A percentile compares a stretch with the other conserved stretches of the same genome.
These are phyloP conservation scores for Hysterangium stoloniferum DNA, from an alignment of 768 basidiomycete species.

Conservation along the genomic window DNA sequence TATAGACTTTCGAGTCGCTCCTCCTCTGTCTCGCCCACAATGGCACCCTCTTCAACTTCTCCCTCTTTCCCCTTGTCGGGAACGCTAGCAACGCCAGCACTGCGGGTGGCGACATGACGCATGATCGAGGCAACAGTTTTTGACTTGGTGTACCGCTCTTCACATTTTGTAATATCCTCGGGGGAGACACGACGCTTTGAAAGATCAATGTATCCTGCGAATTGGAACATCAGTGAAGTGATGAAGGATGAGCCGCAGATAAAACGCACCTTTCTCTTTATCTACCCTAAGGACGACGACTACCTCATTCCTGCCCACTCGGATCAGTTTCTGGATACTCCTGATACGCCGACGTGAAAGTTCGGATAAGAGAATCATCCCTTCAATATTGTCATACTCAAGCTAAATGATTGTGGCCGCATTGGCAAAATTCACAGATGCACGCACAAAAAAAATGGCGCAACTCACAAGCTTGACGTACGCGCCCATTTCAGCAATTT, in stretches of 20 bases:
- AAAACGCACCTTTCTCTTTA: conserved; percentile 83
- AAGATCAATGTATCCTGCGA: conserved; percentile 97
- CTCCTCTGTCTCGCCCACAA: conserved; percentile 52
- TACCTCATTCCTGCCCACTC: conserved; percentile 96
- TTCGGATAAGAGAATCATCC: conserved; percentile 99
- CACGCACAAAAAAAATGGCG: background rate
- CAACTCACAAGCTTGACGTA: conserved; percentile 89
- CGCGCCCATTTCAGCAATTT: conserved; percentile 99
- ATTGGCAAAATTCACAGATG: background rate
- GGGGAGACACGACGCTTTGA: conserved; percentile 97
- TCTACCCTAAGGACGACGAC: conserved; percentile 97
- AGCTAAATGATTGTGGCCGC: conserved; percentile 42
- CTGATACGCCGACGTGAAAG: conserved; percentile 93
- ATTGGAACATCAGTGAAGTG: background rate
- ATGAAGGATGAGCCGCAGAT: background rate
- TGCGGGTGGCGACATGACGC: conserved; percentile 72
- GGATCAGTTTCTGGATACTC: conserved; percentile 95
- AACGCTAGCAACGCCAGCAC: conserved; percentile 27
- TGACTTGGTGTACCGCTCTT: conserved; percentile 96
- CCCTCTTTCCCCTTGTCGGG: conserved; percentile 34
- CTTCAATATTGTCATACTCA: conserved; percentile 98
- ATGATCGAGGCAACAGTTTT: conserved; percentile 93
- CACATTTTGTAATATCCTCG: conserved; percentile 98
- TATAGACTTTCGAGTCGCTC: conserved; percentile 80
- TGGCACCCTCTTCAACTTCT: conserved; percentile 33